Percentiles rank a stretch among this genome's conserved stretches.
phyloP scores from a whole-genome alignment of 1,284 basidiomycete genomes.

The Ceratobasidium sp. region DNA sequence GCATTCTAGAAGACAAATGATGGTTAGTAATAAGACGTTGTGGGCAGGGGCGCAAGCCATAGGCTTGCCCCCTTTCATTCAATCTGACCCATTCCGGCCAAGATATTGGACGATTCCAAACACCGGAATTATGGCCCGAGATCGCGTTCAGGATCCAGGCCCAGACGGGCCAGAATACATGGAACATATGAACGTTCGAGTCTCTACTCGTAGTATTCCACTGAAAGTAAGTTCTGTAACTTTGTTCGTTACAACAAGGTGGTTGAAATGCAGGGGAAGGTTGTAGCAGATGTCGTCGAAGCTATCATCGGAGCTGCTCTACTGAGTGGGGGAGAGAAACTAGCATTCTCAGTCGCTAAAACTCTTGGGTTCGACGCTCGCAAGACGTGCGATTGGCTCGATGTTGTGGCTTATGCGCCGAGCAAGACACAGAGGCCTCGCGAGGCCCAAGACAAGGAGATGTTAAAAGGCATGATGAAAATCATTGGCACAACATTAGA shows the following conservation, averaged over 20 bases:
- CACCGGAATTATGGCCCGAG: background rate
- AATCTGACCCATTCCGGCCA: slow-evolving; percentile 75
- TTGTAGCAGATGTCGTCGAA: slow-evolving; percentile 85
- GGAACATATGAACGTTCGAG: background rate
- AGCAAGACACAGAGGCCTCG: slow-evolving; percentile 61
- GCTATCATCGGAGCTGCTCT: slow-evolving; percentile 86
- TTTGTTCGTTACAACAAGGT: slow-evolving; percentile 6
- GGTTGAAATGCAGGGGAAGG: slow-evolving; percentile 61
- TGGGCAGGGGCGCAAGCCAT: slow-evolving; percentile 68
- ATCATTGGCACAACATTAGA: slow-evolving; percentile 74
- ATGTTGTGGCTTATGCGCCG: slow-evolving; percentile 70
- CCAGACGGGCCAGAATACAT: slow-evolving; percentile 7
- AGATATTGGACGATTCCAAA: slow-evolving; percentile 73
- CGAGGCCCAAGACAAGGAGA: slow-evolving; percentile 52
- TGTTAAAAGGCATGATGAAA: slow-evolving; percentile 68
- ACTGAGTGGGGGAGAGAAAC: slow-evolving; percentile 74
- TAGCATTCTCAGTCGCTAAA: slow-evolving; percentile 71
- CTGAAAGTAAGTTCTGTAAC: slow-evolving; percentile 58
- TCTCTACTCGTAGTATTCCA: background rate
- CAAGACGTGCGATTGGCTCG: slow-evolving; percentile 75
- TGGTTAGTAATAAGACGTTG: slow-evolving; percentile 80
- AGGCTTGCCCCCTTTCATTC: slow-evolving; percentile 77
- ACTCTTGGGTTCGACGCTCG: slow-evolving; percentile 73
- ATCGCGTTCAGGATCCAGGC: background rate
- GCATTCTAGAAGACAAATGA: slow-evolving; percentile 72